phyloP scores from a whole-genome alignment of 352 stramenopile genomes.

The Globisporangium acanthophoron region DNA sequence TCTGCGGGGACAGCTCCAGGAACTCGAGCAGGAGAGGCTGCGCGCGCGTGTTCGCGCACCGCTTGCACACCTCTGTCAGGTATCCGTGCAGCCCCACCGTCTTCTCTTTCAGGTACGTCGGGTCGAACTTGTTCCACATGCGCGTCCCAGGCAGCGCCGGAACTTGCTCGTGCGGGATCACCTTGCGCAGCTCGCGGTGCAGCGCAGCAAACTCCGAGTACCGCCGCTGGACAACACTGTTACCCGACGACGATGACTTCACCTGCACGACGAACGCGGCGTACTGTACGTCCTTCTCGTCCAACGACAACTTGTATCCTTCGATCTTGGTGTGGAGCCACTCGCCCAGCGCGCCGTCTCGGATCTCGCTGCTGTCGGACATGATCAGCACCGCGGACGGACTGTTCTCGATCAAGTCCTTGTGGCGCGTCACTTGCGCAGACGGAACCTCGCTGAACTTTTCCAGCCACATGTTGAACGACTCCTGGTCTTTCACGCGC shows the following conservation, averaged over 20 bases:
- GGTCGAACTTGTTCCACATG: constrained; percentile 85
- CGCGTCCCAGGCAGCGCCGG: constrained; percentile 59
- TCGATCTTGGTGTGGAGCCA: constrained; percentile 82
- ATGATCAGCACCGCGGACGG: constrained; percentile 73
- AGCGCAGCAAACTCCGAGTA: constrained; percentile 79
- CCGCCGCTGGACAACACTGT: constrained; percentile 64
- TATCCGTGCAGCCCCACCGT: constrained; percentile 66
- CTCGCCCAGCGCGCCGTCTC: constrained; percentile 25
- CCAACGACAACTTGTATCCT: constrained; percentile 54
- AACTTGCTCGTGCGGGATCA: constrained; percentile 76
- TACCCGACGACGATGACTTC: constrained; percentile 52
- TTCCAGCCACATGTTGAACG: constrained; percentile 72
- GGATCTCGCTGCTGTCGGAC: constrained; percentile 24
- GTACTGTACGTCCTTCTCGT: constrained; percentile 71
- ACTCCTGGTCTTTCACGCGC: constrained; percentile 65
- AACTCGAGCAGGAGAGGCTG: constrained; percentile 63
- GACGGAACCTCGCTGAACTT: constrained; percentile 52
- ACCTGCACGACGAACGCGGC: constrained; percentile 80
- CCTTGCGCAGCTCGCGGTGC: constrained; percentile 67
- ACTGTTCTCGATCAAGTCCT: constrained; percentile 79
- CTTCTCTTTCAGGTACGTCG: constrained; percentile 77
- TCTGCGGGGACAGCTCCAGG: constrained; percentile 33
- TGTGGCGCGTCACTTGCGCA: constrained; percentile 53
- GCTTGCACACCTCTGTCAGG: constrained; percentile 66
- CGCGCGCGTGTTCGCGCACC: constrained; percentile 63